A percentile compares a stretch with the other conserved stretches of the same genome.
Evolutionary conservation across 202 grass and related monocot genomes (phyloP).

Genomic region (Panicum virgatum): DNA sequence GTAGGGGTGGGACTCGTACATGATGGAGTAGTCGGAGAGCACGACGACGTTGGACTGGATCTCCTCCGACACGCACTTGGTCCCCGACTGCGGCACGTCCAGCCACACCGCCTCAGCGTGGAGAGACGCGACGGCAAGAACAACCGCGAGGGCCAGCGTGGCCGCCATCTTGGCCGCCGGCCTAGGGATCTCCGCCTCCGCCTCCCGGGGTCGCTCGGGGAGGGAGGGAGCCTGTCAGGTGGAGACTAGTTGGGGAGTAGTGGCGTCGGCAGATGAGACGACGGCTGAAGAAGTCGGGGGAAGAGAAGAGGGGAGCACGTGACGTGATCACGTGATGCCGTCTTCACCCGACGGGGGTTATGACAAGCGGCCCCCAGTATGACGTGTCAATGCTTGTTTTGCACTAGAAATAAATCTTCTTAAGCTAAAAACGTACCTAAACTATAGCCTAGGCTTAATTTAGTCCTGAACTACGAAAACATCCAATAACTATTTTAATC

Average conservation of each 20-base stretch:
- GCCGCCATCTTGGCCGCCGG: constrained; percentile 24
- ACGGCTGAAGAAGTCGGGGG: neutral
- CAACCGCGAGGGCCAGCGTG: constrained; percentile 24
- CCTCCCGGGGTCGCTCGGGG: neutral
- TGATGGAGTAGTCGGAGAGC: constrained; percentile 71
- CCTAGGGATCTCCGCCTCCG: constrained; percentile 45
- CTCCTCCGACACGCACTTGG: constrained; percentile 97
- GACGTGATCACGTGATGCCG: constrained; percentile 10
- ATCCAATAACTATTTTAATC: too few species aligned
- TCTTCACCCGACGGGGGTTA: neutral
- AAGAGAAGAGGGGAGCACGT: neutral
- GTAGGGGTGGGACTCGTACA: constrained; percentile 64
- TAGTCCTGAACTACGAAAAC: too few species aligned
- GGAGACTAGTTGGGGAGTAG: neutral
- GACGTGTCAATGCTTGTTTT: neutral
- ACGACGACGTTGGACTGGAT: constrained; percentile 92
- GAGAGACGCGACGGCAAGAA: constrained; percentile 23
- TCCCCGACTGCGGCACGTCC: constrained; percentile 65
- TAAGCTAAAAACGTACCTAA: too few species aligned
- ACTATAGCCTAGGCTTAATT: too few species aligned
- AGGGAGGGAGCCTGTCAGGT: neutral
- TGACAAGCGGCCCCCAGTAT: neutral
- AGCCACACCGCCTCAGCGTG: constrained; percentile 65
- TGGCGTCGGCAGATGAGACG: neutral
- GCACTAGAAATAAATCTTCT: neutral